These are phyloP conservation scores for Diplodia corticola DNA, from an alignment of 2,329 filamentous ascomycete genomes.

Conservation along the genomic window DNA sequence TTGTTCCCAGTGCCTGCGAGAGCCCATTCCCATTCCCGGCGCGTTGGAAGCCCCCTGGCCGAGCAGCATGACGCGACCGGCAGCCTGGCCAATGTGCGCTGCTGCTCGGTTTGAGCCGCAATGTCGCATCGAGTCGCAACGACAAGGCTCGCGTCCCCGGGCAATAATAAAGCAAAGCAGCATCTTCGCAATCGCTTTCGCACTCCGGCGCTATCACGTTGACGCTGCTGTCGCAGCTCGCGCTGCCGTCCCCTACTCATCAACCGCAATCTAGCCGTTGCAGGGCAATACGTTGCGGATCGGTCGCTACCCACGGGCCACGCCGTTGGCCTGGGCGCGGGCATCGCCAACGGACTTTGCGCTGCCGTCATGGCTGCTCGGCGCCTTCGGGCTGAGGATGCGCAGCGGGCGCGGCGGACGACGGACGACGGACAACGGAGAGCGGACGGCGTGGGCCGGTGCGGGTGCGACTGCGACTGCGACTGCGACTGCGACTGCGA, in stretches of 20 bases:
- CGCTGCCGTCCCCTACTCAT: slow-evolving; percentile 3
- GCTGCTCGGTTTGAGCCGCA: slow-evolving; percentile 13
- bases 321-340: neutral
- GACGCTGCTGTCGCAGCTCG: slow-evolving; percentile 8
- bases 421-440: neutral
- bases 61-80: slow-evolving; percentile 17
- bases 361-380: neutral
- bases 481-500: too few species aligned
- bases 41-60: slow-evolving; percentile 10
- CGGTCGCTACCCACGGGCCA: slow-evolving; percentile 6
- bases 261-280: slow-evolving; percentile 16
- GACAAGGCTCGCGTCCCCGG: slow-evolving; percentile 1
- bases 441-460: neutral
- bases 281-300: slow-evolving; percentile 12
- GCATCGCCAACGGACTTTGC: neutral
- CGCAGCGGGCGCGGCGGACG: neutral
- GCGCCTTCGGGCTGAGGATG: neutral
- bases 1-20: slow-evolving; percentile 2
- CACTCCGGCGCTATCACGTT: neutral
- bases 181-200: slow-evolving; percentile 18
- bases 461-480: neutral
- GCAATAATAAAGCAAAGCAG: slow-evolving; percentile 6
- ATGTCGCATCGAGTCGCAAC: slow-evolving; percentile 6
- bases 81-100: slow-evolving; percentile 10
- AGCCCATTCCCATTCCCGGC: slow-evolving; percentile 13